A percentile compares a stretch with the other conserved stretches of the same genome.
These are phyloP conservation scores for Termitomyces heimii DNA, from an alignment of 768 basidiomycete genomes.

Conservation along the genomic window DNA sequence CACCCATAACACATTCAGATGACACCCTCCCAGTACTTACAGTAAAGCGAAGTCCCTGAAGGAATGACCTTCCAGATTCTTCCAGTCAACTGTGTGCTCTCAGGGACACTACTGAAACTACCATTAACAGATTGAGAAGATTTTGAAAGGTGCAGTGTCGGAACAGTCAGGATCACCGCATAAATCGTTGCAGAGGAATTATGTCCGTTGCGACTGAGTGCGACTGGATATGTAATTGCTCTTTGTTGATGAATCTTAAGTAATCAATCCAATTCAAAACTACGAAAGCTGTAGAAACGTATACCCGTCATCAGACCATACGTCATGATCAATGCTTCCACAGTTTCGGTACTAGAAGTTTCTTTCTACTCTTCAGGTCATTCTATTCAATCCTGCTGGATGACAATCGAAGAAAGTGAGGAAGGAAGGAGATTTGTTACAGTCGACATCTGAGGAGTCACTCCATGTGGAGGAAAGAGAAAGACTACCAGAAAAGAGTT, in stretches of 20 bases:
- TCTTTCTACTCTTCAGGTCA: neutral
- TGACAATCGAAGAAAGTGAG: neutral
- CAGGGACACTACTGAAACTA: neutral
- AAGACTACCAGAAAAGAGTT: neutral
- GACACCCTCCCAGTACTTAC: neutral
- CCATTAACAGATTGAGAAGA: neutral
- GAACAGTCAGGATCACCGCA: conserved; percentile 8
- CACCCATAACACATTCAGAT: neutral
- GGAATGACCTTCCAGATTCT: neutral
- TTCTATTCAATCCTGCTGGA: neutral
- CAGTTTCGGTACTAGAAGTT: neutral
- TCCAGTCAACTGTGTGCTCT: neutral
- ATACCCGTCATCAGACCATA: neutral
- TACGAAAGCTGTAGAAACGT: neutral
- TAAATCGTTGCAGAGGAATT: neutral
- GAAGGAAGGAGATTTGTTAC: neutral
- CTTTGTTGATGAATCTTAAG: neutral
- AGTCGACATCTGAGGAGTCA: neutral
- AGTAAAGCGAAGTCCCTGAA: conserved; percentile 2
- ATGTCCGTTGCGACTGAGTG: neutral
- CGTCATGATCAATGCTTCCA: neutral
- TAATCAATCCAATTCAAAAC: neutral
- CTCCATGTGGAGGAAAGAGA: too few species aligned
- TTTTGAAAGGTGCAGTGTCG: conserved; percentile 9
- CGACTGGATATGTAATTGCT: neutral